phyloP scores from a whole-genome alignment of 148 eudicot genomes.

The Rhododendron simsii region DNA sequence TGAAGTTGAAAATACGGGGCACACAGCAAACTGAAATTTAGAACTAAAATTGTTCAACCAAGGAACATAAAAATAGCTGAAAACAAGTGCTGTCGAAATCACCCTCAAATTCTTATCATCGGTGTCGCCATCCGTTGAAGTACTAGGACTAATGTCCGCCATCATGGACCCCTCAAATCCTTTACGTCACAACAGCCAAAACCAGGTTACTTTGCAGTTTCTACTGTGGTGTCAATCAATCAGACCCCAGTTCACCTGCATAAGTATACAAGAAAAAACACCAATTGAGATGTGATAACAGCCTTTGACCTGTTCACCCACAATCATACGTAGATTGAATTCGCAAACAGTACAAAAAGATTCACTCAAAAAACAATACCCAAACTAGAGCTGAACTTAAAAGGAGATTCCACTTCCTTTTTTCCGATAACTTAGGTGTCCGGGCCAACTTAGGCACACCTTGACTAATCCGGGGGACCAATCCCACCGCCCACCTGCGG shows the following conservation, averaged over 20 bases:
- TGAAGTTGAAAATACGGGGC: not conserved
- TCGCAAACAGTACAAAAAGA: not conserved
- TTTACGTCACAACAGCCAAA: not conserved
- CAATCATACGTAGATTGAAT: not conserved
- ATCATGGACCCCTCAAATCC: constrained; percentile 19
- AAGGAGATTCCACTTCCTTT: not conserved
- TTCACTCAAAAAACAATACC: not conserved
- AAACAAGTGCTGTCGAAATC: constrained; percentile 13
- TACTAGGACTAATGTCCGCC: constrained; percentile 48
- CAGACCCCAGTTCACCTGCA: not conserved
- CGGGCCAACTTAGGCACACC: not conserved
- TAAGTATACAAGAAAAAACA: not conserved
- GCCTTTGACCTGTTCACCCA: not conserved
- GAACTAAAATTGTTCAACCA: not conserved
- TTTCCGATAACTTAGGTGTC: no score
- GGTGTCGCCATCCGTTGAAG: constrained; percentile 53
- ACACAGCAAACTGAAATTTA: not conserved
- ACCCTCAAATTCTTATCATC: constrained; percentile 45
- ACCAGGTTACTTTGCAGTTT: constrained; percentile 7
- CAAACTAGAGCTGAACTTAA: not conserved
- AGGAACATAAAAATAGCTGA: not conserved
- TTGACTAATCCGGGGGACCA: not conserved
- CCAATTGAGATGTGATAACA: not conserved
- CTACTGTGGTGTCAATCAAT: not conserved
- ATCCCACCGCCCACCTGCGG: not conserved